Evolutionary conservation across 345 rosid species (phyloP).

Genomic region (Sonneratia alba): DNA sequence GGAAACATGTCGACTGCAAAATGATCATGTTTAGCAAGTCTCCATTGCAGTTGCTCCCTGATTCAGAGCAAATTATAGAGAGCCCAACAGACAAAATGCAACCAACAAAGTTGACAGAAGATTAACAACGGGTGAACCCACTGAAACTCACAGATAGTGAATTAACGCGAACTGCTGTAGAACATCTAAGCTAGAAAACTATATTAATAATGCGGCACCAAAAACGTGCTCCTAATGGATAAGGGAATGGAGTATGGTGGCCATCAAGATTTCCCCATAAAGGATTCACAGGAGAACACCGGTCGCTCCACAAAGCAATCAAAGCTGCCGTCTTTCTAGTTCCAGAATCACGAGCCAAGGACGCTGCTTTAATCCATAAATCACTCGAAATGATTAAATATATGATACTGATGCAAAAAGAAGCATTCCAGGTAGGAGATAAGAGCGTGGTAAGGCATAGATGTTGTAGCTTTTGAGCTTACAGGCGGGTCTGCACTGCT

Average conservation of each 20-base stretch:
- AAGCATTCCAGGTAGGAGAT: neutral
- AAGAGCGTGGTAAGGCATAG: neutral
- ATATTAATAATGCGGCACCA: neutral
- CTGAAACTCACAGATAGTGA: neutral
- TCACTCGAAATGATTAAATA: neutral
- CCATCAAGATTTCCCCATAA: neutral
- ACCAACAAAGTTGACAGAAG: neutral
- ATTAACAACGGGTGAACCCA: neutral
- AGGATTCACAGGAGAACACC: neutral
- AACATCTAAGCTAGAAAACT: neutral
- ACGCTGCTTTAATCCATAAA: neutral
- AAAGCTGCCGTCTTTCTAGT: constrained; percentile 1
- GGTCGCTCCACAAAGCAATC: neutral
- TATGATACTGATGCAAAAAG: neutral
- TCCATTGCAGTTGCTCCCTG: neutral
- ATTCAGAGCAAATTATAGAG: neutral
- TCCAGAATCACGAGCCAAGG: neutral
- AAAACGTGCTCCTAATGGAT: neutral
- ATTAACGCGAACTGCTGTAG: neutral
- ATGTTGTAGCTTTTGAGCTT: neutral
- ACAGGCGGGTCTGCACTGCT: constrained; percentile 94
- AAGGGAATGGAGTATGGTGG: neutral
- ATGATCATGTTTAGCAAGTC: neutral
- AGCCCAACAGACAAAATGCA: neutral
- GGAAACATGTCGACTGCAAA: too few species aligned